Conservation (phyloP, 495 filamentous ascomycete species). For the Hamigera avellanea region DNA sequence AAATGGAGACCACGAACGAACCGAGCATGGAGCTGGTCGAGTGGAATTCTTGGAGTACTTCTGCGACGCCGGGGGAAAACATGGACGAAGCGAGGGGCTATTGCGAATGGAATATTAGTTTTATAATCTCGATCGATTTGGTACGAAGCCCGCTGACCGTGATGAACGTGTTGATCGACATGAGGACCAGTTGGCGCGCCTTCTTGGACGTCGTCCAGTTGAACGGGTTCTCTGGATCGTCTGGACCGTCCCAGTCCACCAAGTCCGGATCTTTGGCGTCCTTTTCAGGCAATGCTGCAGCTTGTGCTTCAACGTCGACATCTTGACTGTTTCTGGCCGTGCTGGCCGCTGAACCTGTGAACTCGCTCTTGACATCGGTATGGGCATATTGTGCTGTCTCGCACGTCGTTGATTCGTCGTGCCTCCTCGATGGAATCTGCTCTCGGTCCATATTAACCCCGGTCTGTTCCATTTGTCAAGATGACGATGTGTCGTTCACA, state of each 20-base stretch:
- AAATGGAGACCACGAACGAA: slow-evolving; percentile 32
- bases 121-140: not conserved
- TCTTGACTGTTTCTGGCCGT: too few relatives aligned
- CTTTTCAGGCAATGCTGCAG: too few relatives aligned
- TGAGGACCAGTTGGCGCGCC: slow-evolving; percentile 29
- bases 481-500: too few relatives aligned
- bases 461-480: too few relatives aligned
- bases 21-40: slow-evolving; percentile 20
- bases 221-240: slow-evolving; percentile 46
- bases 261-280: too few relatives aligned
- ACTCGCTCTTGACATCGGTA: too few relatives aligned
- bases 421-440: too few relatives aligned
- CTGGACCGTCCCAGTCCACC: slow-evolving; percentile 41
- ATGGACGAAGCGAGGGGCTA: slow-evolving; percentile 49
- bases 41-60: slow-evolving; percentile 41
- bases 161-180: slow-evolving; percentile 43
- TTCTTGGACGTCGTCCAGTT: slow-evolving; percentile 48
- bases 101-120: slow-evolving; percentile 5
- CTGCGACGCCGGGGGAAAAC: slow-evolving; percentile 46
- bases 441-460: too few relatives aligned
- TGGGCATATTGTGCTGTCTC: too few relatives aligned
- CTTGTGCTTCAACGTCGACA: too few relatives aligned
- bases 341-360: too few relatives aligned
- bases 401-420: too few relatives aligned
- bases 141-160: slow-evolving; percentile 13